Evolutionary conservation across 2,329 filamentous ascomycete species (phyloP).

Genomic region (Ophiocordyceps camponoti-leonardi): DNA sequence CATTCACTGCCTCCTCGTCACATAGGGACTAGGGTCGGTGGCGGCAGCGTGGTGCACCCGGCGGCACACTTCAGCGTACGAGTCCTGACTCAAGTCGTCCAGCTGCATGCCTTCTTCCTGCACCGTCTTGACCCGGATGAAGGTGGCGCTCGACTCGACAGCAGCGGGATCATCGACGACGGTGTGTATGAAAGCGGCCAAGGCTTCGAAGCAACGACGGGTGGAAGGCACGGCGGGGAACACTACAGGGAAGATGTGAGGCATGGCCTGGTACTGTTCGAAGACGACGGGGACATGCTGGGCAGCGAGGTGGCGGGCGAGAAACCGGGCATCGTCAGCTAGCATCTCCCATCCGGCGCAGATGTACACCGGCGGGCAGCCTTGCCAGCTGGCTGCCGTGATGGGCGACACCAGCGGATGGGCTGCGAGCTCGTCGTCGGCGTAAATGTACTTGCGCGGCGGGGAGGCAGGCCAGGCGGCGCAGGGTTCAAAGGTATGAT

Average conservation of each 20-base stretch:
- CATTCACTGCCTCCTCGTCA: background rate
- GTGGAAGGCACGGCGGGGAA: conserved; percentile 28
- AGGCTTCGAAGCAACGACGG: conserved; percentile 33
- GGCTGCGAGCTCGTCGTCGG: conserved; percentile 31
- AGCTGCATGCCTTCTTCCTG: conserved; percentile 28
- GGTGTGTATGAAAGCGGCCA: conserved; percentile 36
- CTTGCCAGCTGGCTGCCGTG: conserved; percentile 39
- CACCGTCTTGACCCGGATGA: conserved; percentile 31
- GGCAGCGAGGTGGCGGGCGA: conserved; percentile 35
- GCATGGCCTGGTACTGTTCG: conserved; percentile 67
- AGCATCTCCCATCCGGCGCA: conserved; percentile 56
- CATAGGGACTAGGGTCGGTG: conserved; percentile 1
- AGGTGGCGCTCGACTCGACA: conserved; percentile 23
- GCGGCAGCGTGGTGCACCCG: conserved; percentile 15
- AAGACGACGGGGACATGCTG: conserved; percentile 46
- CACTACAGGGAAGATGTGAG: conserved; percentile 52
- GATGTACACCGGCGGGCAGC: conserved; percentile 48
- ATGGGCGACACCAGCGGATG: conserved; percentile 56
- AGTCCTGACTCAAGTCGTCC: conserved; percentile 22
- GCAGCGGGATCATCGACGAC: conserved; percentile 17
- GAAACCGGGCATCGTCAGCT: conserved; percentile 45
- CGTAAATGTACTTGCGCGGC: conserved; percentile 35
- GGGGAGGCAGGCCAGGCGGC: conserved; percentile 38
- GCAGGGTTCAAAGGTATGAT: conserved; percentile 23
- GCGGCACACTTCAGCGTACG: conserved; percentile 23